A percentile compares a stretch with the other conserved stretches of the same genome.
phyloP scores from a whole-genome alignment of 176 grass and related monocot species.

The Phoenix dactylifera region DNA sequence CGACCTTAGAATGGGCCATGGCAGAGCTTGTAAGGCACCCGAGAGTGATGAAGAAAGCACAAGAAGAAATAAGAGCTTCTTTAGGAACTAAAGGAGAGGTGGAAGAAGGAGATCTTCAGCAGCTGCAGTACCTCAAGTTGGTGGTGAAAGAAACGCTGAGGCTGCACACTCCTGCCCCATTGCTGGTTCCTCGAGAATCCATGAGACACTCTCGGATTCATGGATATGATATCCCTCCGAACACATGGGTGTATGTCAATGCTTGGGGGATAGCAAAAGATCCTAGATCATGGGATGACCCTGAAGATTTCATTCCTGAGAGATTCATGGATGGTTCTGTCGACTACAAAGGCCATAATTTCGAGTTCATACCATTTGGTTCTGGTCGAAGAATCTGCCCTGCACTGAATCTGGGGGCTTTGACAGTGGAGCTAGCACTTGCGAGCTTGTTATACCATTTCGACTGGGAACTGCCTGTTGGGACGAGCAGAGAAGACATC shows the following conservation, averaged over 20 bases:
- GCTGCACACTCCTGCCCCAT: conserved; percentile 27
- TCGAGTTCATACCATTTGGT: conserved; percentile 28
- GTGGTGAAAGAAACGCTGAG: conserved; percentile 40
- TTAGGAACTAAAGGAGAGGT: conserved; percentile 3
- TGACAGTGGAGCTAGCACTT: conserved; percentile 15
- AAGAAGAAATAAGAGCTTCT: conserved; percentile 12
- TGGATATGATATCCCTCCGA: conserved; percentile 7
- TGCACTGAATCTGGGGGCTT: conserved; percentile 10
- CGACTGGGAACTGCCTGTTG: conserved; percentile 10
- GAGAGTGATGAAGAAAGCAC: conserved; percentile 12
- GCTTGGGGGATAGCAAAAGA: neutral
- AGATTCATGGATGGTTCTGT: conserved; percentile 2
- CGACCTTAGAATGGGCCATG: conserved; percentile 23
- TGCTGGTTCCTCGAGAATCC: conserved; percentile 23
- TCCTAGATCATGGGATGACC: conserved; percentile 20
- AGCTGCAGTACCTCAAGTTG: conserved; percentile 26
- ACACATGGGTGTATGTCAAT: too few relatives aligned
- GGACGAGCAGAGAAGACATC: conserved; percentile 10
- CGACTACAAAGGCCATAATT: conserved; percentile 25
- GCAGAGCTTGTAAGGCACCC: conserved; percentile 22
- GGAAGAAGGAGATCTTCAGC: conserved; percentile 13
- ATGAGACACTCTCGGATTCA: conserved; percentile 8
- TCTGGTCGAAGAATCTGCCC: conserved; percentile 30
- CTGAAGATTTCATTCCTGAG: conserved; percentile 23
- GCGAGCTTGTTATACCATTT: conserved; percentile 21